A percentile compares a stretch with the other conserved stretches of the same genome.
Evolutionary conservation across 1,284 basidiomycete genomes (phyloP).

Genomic region (Cutaneotrichosporon cutaneum): DNA sequence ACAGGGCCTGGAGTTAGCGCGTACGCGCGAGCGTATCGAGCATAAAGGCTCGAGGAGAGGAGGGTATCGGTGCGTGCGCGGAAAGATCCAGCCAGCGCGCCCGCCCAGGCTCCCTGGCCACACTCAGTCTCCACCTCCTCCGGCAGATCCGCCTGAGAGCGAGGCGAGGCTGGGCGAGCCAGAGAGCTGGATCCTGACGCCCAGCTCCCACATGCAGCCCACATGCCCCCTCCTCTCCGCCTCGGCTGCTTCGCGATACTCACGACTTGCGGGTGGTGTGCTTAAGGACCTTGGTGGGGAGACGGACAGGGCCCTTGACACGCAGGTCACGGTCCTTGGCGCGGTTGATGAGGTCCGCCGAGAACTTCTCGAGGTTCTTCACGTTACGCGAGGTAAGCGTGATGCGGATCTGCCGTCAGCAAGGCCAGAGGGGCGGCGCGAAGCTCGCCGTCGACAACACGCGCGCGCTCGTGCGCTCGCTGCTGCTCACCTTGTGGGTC

Average conservation of each 20-base stretch:
- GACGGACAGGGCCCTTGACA: conserved; percentile 98
- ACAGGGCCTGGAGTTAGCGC: conserved; percentile 67
- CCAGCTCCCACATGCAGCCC: neutral
- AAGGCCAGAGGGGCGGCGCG: neutral
- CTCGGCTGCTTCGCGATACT: conserved; percentile 50
- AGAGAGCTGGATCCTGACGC: too few relatives aligned
- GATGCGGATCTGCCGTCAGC: conserved; percentile 72
- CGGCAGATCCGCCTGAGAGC: too few relatives aligned
- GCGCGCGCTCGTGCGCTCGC: too few relatives aligned
- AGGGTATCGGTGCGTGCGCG: too few relatives aligned
- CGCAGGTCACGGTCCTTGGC: conserved; percentile 99
- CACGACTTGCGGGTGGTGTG: conserved; percentile 99
- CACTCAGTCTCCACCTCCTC: too few relatives aligned
- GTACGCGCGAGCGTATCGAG: neutral
- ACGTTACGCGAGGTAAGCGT: conserved; percentile 98
- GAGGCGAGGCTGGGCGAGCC: too few relatives aligned
- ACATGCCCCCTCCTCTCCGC: neutral
- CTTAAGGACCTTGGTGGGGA: conserved; percentile 97
- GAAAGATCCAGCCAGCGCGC: too few relatives aligned
- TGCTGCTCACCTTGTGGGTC: conserved; percentile 71
- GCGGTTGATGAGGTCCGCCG: conserved; percentile 91
- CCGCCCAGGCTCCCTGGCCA: too few relatives aligned
- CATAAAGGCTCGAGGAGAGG: too few relatives aligned
- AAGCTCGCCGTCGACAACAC: neutral
- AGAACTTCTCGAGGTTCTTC: conserved; percentile 99